Evolutionary conservation across 2,329 filamentous ascomycete species (phyloP), one percentile per base, ranked within the genome.

Genomic region (Annulohypoxylon truncatum): DNA sequence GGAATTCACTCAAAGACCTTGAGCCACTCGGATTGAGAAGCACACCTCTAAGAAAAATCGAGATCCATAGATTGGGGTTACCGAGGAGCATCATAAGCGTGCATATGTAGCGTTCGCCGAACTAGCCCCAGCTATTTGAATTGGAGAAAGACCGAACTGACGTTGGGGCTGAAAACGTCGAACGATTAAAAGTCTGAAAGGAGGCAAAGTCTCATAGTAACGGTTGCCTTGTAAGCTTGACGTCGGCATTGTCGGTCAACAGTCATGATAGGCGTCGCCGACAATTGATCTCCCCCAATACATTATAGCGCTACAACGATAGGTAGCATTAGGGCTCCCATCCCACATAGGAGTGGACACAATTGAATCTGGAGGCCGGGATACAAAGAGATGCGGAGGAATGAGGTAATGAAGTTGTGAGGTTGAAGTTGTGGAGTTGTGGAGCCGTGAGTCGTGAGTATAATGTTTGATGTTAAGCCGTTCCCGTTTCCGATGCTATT

Each of bases 111-210:
- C 31, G 29, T 47, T 52, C 50, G 15, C 47, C 24, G 35, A 48
- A 55, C 10, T 54, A n/a, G 6, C 18, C 33, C 47, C 40, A 56
- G 15, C n/a, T 20, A 51, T 24, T 52, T n/a, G 18, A 35, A n/a
- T 53, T 44, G 52, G 47, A 55, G 46, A 65, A 61, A 53, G 40
- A 52, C 54, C 58, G 40, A 57, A n/a, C 10, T 29, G 22, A 31
- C 3, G 12, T 48, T 13, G 12, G 60, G 24, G 60, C 55, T 61
- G 61, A 58, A 58, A 64, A 54, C 46, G 42, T 53, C 53, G 53
- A 52, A 57, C 24, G 24, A 50, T 38, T 12, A 44, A 20, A 54
- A 18, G n/a, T 22, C 38, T 51, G 42, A 51, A 52, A 44, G 44
- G 48, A 33, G 51, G 40, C 29, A 18, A 57, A 57, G 52, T 50